phyloP scores from a whole-genome alignment of 2,329 filamentous ascomycete species.

The Pseudogymnoascus sp. region DNA sequence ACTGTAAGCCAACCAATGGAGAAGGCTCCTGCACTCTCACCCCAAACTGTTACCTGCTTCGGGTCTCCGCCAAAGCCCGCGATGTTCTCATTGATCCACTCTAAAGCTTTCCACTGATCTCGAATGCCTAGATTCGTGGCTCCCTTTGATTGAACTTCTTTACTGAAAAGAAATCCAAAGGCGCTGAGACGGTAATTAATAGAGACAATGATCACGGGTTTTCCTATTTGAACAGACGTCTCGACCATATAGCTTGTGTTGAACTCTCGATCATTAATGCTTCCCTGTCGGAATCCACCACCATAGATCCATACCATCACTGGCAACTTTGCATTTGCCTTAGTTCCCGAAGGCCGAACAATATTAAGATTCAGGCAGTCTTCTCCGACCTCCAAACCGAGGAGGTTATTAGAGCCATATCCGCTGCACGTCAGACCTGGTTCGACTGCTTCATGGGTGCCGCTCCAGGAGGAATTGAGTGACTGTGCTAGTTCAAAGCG shows the following conservation, averaged over 20 bases:
- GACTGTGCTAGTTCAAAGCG: conserved; percentile 13
- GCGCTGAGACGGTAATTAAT: conserved; percentile 58
- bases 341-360: conserved; percentile 31
- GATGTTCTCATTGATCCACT: conserved; percentile 57
- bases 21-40: conserved; percentile 56
- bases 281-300: conserved; percentile 54
- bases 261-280: conserved; percentile 50
- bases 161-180: conserved; percentile 58
- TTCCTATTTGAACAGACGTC: conserved; percentile 7
- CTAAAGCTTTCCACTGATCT: conserved; percentile 53
- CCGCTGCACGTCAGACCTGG: not conserved
- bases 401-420: conserved; percentile 11
- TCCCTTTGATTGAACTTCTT: conserved; percentile 39
- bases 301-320: conserved; percentile 59
- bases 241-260: conserved; percentile 46
- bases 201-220: conserved; percentile 48
- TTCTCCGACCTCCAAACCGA: conserved; percentile 33
- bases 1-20: conserved; percentile 65
- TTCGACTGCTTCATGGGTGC: conserved; percentile 7
- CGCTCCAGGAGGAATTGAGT: conserved; percentile 2
- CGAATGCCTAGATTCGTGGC: conserved; percentile 58
- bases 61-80: conserved; percentile 54
- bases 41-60: conserved; percentile 54
- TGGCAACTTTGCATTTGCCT: conserved; percentile 33
- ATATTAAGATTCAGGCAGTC: conserved; percentile 50